Evolutionary conservation across 352 stramenopile species (phyloP).

Genomic region (Salisapilia sapeloensis): DNA sequence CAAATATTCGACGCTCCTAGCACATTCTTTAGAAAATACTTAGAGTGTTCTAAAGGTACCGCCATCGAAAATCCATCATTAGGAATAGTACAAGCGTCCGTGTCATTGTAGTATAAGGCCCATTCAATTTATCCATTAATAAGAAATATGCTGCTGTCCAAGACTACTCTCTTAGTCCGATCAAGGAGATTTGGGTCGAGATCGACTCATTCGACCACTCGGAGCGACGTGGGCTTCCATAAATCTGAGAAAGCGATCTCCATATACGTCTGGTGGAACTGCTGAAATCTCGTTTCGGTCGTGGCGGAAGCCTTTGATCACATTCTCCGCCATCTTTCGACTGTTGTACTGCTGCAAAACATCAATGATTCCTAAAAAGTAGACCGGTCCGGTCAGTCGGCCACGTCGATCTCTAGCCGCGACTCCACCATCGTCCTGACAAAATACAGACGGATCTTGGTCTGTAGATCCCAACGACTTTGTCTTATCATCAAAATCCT

Average conservation of each 20-base stretch:
- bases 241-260: conserved; percentile 82
- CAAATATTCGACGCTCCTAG: too few species aligned
- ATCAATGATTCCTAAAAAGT: conserved; percentile 88
- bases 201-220: too few species aligned
- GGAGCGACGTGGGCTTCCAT: conserved; percentile 69
- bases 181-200: too few species aligned
- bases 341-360: conserved; percentile 90
- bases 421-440: conserved; percentile 55
- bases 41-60: too few species aligned
- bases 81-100: too few species aligned
- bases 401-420: conserved; percentile 35
- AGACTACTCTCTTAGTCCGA: too few species aligned
- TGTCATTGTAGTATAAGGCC: too few species aligned
- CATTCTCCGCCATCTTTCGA: conserved; percentile 81
- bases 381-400: conserved; percentile 67
- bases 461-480: too few species aligned
- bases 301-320: conserved; percentile 75
- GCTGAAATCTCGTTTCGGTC: conserved; percentile 80
- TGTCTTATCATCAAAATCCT: conserved; percentile 17
- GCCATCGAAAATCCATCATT: too few species aligned
- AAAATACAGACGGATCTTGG: conserved; percentile 64
- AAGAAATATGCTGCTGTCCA: too few species aligned
- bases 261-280: conserved; percentile 78
- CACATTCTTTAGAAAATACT: too few species aligned
- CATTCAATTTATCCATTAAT: too few species aligned